These are phyloP conservation scores for Penicillium nordicum DNA, from an alignment of 2,329 filamentous ascomycete genomes.

Conservation along the genomic window DNA sequence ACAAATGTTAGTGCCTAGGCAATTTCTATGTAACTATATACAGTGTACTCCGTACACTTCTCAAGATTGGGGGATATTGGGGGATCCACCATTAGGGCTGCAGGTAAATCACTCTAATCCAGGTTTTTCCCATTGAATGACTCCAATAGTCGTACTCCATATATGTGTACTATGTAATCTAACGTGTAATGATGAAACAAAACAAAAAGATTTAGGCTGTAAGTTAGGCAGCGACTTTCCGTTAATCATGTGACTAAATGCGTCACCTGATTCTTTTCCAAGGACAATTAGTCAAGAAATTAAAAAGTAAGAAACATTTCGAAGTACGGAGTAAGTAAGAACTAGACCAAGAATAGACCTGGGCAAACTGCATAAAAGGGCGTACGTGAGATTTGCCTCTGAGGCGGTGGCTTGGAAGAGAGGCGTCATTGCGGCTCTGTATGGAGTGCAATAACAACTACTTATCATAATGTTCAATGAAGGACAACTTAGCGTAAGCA, in stretches of 20 bases:
- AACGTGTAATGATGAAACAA: not conserved
- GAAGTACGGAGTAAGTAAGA: not conserved
- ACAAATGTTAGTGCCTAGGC: not conserved
- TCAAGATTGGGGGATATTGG: not conserved
- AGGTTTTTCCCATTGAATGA: not conserved
- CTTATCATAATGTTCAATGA: not conserved
- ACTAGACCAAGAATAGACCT: not conserved
- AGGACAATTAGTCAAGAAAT: not conserved
- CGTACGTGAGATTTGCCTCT: not conserved
- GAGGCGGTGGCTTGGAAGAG: not conserved
- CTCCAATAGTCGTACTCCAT: not conserved
- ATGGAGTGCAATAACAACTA: not conserved
- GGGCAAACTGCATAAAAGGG: not conserved
- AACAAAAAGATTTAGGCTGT: not conserved
- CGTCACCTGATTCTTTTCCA: not conserved
- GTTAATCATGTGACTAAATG: not conserved
- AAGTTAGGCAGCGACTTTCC: not conserved
- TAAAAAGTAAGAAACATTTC: not conserved
- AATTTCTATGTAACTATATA: not conserved
- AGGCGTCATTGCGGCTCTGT: not conserved
- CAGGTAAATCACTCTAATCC: not conserved
- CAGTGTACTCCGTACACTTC: too few species aligned
- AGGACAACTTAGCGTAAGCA: too few species aligned
- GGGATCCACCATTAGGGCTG: constrained; percentile 9
- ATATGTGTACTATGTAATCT: not conserved